A percentile compares a stretch with the other conserved stretches of the same genome.
Evolutionary conservation across 1,284 basidiomycete genomes (phyloP).

Genomic region (Tylopilus sp.): DNA sequence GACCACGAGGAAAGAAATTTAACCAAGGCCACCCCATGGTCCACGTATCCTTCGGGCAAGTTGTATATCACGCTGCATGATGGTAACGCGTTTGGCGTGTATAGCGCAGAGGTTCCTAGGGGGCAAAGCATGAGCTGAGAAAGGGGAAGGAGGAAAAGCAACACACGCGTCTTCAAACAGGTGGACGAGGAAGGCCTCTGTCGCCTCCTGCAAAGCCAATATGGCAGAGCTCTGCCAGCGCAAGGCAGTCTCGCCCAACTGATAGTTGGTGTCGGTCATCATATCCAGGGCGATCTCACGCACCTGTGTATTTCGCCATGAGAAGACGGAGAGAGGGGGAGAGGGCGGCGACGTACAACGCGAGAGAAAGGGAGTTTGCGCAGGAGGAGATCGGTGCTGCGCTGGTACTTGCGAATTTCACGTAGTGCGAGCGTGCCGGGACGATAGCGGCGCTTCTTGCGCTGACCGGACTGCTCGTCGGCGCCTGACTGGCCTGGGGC

Average conservation of each 20-base stretch:
- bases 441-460: slow-evolving; percentile 65
- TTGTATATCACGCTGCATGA: slow-evolving; percentile 97
- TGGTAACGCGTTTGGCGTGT: slow-evolving; percentile 97
- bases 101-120: slow-evolving; percentile 90
- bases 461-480: slow-evolving; percentile 27
- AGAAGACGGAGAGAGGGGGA: slow-evolving; percentile 1
- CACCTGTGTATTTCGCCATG: slow-evolving; percentile 52
- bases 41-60: slow-evolving; percentile 93
- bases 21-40: slow-evolving; percentile 61
- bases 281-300: slow-evolving; percentile 89
- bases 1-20: slow-evolving; percentile 4
- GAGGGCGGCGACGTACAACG: slow-evolving; percentile 55
- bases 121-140: slow-evolving; percentile 2
- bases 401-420: slow-evolving; percentile 93
- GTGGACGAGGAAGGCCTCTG: slow-evolving; percentile 91
- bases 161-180: slow-evolving; percentile 95
- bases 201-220: slow-evolving; percentile 89
- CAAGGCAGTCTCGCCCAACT: slow-evolving; percentile 57
- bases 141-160: not conserved
- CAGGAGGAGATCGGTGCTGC: slow-evolving; percentile 84
- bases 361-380: slow-evolving; percentile 89
- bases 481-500: slow-evolving; percentile 22
- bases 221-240: slow-evolving; percentile 93
- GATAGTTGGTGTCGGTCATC: slow-evolving; percentile 68
- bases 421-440: slow-evolving; percentile 87